Percentiles rank a stretch among this genome's conserved stretches.
These are phyloP conservation scores for Aphanocladium album DNA, from an alignment of 2,329 filamentous ascomycete genomes.

Conservation along the genomic window DNA sequence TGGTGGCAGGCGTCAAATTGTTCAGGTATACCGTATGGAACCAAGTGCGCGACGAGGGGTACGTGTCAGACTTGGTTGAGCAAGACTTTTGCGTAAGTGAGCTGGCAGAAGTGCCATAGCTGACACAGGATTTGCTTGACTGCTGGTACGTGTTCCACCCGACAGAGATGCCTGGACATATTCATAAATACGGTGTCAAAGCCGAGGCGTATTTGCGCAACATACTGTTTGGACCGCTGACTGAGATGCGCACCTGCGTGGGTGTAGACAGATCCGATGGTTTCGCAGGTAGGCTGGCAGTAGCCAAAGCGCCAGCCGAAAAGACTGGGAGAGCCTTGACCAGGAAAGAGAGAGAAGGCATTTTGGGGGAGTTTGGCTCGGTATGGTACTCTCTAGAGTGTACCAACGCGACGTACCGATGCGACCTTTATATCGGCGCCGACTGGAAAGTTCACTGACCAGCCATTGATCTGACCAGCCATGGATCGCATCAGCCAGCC, in stretches of 20 bases:
- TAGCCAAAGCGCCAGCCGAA: slow-evolving; percentile 2
- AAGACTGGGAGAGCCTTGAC: slow-evolving; percentile 2
- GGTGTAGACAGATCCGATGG: slow-evolving; percentile 48
- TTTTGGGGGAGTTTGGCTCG: not conserved
- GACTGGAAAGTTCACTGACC: not conserved
- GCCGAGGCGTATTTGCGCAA: not conserved
- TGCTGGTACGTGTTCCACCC: slow-evolving; percentile 54
- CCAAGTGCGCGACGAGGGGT: slow-evolving; percentile 49
- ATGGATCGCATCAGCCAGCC: not conserved
- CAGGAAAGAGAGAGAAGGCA: slow-evolving; percentile 3
- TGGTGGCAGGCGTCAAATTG: slow-evolving; percentile 45
- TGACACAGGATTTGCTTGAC: slow-evolving; percentile 41
- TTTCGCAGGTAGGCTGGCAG: slow-evolving; percentile 36
- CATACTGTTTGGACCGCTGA: slow-evolving; percentile 45
- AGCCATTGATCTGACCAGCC: too few relatives aligned
- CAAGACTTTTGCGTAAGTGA: slow-evolving; percentile 37
- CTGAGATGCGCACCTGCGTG: slow-evolving; percentile 47
- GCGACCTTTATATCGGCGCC: slow-evolving; percentile 1
- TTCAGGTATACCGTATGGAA: slow-evolving; percentile 44
- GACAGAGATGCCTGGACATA: slow-evolving; percentile 40
- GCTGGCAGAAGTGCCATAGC: slow-evolving; percentile 41
- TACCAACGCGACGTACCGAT: not conserved
- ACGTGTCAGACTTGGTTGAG: slow-evolving; percentile 43
- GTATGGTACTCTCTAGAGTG: not conserved
- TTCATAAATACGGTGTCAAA: not conserved